Evolutionary conservation across 345 rosid species (phyloP), one percentile per base, ranked within the genome.

Genomic region (Cardamine chenopodiifolia): DNA sequence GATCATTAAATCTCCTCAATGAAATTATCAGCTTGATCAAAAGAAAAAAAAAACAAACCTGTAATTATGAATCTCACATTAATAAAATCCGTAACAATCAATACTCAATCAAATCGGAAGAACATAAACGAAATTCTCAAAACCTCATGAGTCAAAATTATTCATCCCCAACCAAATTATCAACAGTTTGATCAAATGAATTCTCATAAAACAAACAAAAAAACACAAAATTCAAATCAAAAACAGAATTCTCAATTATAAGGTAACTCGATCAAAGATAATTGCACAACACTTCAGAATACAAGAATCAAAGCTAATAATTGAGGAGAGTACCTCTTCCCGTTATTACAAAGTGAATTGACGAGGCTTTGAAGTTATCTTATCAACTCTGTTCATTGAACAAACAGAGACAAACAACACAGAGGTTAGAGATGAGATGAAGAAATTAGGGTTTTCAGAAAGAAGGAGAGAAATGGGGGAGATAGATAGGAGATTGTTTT

Each of bases 391-490:
- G 47, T 48, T 71, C 66, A 5, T 48, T 0, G 26, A 19, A 70
- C 1, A 56, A 57, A 48, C 40, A 69, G 48, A 75, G 73, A 39
- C 44, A 68, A 37, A 34, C 17, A 5, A 50, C 10, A 59, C n/a
- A 75, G 56, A 42, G 64, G 29, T 19, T 20, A 17, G 17, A 60
- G 55, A 75, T 28, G 65, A 56, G 54, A 70, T 17, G 20, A 28
- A 15, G 35, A 58, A 61, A 50, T 72, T 78, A 71, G 77, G 81
- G 81, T 72, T 78, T 72, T 64, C 59, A 44, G 76, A 47, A 26
- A 32, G 31, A 26, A 65, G 20, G 37, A 65, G 59, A 55, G 29
- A 29, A 60, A 67, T 34, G 73, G 31, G 18, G 73, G 50, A 39
- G 72, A 68, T 42, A 32, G 72, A 62, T 37, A 48, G 20, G 47